Evolutionary conservation across 352 stramenopile genomes (phyloP), one percentile per base, ranked within the genome.

Genomic region (Phytopythium kandeliae): DNA sequence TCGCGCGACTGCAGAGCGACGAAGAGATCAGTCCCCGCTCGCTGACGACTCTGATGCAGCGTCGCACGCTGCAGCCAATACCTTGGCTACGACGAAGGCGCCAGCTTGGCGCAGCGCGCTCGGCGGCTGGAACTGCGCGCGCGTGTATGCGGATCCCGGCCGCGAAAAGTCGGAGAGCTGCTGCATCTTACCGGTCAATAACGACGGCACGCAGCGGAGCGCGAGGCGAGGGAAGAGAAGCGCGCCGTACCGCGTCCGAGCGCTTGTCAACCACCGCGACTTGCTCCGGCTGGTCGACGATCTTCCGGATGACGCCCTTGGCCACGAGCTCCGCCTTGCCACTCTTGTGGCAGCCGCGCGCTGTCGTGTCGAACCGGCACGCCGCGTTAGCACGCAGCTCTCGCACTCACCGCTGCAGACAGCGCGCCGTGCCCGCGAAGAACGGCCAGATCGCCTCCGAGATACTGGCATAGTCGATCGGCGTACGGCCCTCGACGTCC

Each of bases 81-180:
- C 74, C 63, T 85, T 89, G 41, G 28, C 44, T 4, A 50, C 30
- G n/a, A 50, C 17, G 4, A 40, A 37, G 21, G 44, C 44, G 6
- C 28, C 44, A 12, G 44, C 44, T 5, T 38, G 63, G 31, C 74
- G 71, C 28, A 69, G 78, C 28, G 48, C 63, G 0, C 73, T 62
- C 2, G 74, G 71, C 0, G 72, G 74, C 25, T 86, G 67, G 51
- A 84, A 71, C 41, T 89, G 76, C 10, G 75, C 78, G 38, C 76
- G 57, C 22, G 64, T 73, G 57, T 92, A 92, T 17, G 81, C 78
- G 2, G 81, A 92, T 15, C 78, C 81, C 12, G 81, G 81, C 10
- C 81, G 71, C 4, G 81, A 92, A 42, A 89, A 87, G 12, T 73
- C 75, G 11, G 78, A 85, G 51, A 92, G 79, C 80, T 92, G 54